These are phyloP conservation scores for Sporothrix brunneoviolacea DNA, from an alignment of 2,329 filamentous ascomycete genomes.

Conservation along the genomic window DNA sequence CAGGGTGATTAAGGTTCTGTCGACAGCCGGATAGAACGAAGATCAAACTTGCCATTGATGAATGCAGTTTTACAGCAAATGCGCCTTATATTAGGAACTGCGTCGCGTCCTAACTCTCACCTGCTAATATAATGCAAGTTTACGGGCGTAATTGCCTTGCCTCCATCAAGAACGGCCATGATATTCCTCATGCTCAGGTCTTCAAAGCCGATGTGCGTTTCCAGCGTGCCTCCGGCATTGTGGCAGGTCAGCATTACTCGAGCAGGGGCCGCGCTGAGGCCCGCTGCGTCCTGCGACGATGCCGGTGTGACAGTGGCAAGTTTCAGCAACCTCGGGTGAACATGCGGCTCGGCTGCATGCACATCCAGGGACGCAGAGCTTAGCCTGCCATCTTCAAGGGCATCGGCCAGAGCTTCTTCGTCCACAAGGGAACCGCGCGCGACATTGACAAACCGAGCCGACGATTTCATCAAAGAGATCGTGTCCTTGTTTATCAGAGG, in stretches of 20 bases:
- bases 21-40: background rate
- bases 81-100: too few species aligned
- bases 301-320: conserved; percentile 26
- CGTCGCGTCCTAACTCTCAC: too few species aligned
- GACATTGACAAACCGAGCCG: conserved; percentile 57
- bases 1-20: background rate
- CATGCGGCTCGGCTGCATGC: conserved; percentile 51
- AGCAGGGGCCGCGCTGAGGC: background rate
- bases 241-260: conserved; percentile 56
- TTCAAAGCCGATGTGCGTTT: conserved; percentile 62
- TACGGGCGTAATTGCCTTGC: conserved; percentile 52
- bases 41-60: background rate
- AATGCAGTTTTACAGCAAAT: too few species aligned
- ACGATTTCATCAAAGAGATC: conserved; percentile 46
- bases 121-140: conserved; percentile 44
- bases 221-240: conserved; percentile 60
- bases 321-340: conserved; percentile 39
- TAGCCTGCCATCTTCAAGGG: conserved; percentile 46
- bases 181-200: conserved; percentile 61
- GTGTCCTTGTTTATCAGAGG: conserved; percentile 42
- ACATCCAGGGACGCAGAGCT: conserved; percentile 56
- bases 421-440: conserved; percentile 59
- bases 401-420: conserved; percentile 54
- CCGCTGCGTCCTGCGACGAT: background rate
- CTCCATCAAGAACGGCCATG: conserved; percentile 48